Base-by-base conservation (phyloP, 495 filamentous ascomycete genomes). In the Penicillium tannophilum region DNA sequence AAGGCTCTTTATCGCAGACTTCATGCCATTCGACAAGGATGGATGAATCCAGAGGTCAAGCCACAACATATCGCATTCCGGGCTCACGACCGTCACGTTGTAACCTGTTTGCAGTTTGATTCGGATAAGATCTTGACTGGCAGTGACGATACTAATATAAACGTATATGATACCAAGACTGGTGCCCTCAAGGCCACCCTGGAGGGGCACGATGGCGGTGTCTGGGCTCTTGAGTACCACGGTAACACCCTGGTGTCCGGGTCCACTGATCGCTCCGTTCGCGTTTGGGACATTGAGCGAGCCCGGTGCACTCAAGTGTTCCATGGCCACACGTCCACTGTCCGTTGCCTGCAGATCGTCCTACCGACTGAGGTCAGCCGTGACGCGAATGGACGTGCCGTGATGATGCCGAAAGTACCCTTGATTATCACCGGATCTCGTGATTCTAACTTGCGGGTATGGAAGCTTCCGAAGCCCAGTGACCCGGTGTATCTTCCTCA, bases 161-260 rank as follows among this genome's bases (percentile, higher is more conserved):
- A 98, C 67, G 93, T 99, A 43, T 99, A 98, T 70, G 93, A 98
- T 66, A 99, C 94, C 12, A 93, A 93, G 72, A 98, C 92, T 6
- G 94, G 94, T 55, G 89, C 88, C 55, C 74, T 96, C 51, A 85
- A 90, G 57, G 89, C 84, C 53, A 90, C 86, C 39, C 82, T 99
- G 5, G 87, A 90, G 67, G 94, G 94, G 19, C 94, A 99, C 68
- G 95, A 99, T 66, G 94, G 94, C 45, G 94, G 94, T 45, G 94
- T 99, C 6, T 99, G 94, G 94, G 94, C 94, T 47, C 80, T 99
- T 31, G 92, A 99, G 66, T 98, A 99, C 66, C 86, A 96, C 61
- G 93, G 92, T 51, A 97, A 98, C 65, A 91, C 88, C 12, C 76
- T 99, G 20, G 94, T 99, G 4, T 99, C 94, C 33, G 94, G 95